These are phyloP conservation scores for Aspergillus asperescens DNA, from an alignment of 495 filamentous ascomycete species.

Conservation along the genomic window DNA sequence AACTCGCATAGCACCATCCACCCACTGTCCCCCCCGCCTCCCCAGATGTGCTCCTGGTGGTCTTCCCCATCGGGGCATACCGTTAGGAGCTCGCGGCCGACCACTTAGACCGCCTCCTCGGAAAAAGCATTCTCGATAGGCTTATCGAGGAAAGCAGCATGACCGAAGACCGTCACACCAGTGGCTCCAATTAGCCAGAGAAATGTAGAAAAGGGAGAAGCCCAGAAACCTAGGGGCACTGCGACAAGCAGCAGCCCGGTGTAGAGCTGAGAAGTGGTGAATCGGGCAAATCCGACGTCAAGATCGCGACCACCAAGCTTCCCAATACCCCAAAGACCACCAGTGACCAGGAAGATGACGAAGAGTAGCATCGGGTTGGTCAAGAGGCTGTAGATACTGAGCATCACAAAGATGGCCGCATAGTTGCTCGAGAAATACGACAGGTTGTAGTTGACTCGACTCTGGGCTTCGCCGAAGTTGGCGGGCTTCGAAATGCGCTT, in stretches of 20 bases:
- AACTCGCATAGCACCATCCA: constrained; percentile 49
- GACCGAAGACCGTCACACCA: constrained; percentile 86
- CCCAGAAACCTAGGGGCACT: constrained; percentile 75
- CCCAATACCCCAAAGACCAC: constrained; percentile 83
- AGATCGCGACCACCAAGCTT: constrained; percentile 83
- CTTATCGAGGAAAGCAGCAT: constrained; percentile 95
- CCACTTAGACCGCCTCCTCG: constrained; percentile 99
- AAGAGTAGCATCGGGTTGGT: constrained; percentile 81
- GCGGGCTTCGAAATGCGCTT: constrained; percentile 91
- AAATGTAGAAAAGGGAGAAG: constrained; percentile 72
- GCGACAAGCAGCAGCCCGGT: constrained; percentile 75
- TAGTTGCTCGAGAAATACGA: constrained; percentile 98
- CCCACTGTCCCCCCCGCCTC: constrained; percentile 55
- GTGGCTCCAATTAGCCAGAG: constrained; percentile 95
- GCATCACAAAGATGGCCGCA: constrained; percentile 84
- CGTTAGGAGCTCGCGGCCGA: constrained; percentile 98
- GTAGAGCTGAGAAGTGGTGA: constrained; percentile 92
- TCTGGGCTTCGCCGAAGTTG: constrained; percentile 87
- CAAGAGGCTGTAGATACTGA: constrained; percentile 90
- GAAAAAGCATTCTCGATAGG: constrained; percentile 99
- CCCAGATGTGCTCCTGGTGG: constrained; percentile 76
- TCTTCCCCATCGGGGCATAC: constrained; percentile 97
- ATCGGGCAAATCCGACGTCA: constrained; percentile 71
- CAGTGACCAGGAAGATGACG: constrained; percentile 79
- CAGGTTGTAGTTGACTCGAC: constrained; percentile 94